A percentile compares a stretch with the other conserved stretches of the same genome.
Evolutionary conservation across 2,329 filamentous ascomycete genomes (phyloP).

Genomic region (Cyphellophora europaea): DNA sequence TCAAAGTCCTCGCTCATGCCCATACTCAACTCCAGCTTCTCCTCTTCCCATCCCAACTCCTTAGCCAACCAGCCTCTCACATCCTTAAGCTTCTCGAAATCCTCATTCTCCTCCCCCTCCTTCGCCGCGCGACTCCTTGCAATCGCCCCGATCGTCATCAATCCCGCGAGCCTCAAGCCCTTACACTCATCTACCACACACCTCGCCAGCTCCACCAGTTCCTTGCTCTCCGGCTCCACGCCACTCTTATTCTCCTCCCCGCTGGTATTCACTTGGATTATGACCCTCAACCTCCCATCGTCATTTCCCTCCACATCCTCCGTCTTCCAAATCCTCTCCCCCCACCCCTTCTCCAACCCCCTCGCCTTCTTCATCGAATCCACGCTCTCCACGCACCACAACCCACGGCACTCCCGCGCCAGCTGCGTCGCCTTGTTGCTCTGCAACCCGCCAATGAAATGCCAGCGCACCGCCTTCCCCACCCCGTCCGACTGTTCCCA

Average conservation of each 20-base stretch:
- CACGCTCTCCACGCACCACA: constrained; percentile 86
- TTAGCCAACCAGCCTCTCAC: constrained; percentile 61
- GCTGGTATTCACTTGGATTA: constrained; percentile 93
- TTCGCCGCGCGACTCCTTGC: constrained; percentile 68
- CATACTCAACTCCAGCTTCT: constrained; percentile 84
- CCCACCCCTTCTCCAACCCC: constrained; percentile 67
- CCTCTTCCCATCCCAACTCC: constrained; percentile 45
- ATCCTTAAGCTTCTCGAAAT: constrained; percentile 63
- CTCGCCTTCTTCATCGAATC: constrained; percentile 82
- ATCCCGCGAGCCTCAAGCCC: constrained; percentile 62
- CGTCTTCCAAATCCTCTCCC: constrained; percentile 39
- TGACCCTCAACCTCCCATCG: constrained; percentile 51
- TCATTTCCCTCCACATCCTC: constrained; percentile 17
- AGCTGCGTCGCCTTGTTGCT: constrained; percentile 87
- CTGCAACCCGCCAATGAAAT: constrained; percentile 93
- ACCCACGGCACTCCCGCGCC: constrained; percentile 71
- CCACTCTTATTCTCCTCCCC: constrained; percentile 82
- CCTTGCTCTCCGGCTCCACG: constrained; percentile 46
- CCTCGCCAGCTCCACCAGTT: constrained; percentile 51
- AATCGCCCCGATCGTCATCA: constrained; percentile 98
- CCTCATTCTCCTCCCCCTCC: constrained; percentile 76
- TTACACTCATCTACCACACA: constrained; percentile 59
- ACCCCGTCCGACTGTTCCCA: constrained; percentile 72
- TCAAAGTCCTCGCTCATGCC: constrained; percentile 98
- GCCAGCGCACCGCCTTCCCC: constrained; percentile 70